Evolutionary conservation across 768 basidiomycete genomes (phyloP).

Genomic region (Suillus subalutaceus): DNA sequence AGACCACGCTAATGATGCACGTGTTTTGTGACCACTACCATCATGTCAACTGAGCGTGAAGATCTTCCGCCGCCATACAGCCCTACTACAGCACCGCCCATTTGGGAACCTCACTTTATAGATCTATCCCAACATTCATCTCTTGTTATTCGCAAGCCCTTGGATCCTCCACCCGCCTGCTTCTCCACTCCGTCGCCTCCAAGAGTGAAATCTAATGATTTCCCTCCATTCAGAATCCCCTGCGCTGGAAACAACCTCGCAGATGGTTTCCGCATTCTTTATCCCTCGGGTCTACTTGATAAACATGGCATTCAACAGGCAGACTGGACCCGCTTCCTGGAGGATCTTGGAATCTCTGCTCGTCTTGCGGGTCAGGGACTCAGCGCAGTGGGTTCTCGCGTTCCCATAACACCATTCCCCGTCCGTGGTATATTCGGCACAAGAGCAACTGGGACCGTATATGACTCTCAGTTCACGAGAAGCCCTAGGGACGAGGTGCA

Average conservation of each 20-base stretch:
- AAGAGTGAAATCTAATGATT: slow-evolving; percentile 28
- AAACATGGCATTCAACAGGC: slow-evolving; percentile 28
- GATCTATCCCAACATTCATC: slow-evolving; percentile 16
- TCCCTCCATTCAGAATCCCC: slow-evolving; percentile 30
- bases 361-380: slow-evolving; percentile 26
- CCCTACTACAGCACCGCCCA: slow-evolving; percentile 20
- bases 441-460: slow-evolving; percentile 18
- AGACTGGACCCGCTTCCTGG: slow-evolving; percentile 35
- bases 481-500: slow-evolving; percentile 24
- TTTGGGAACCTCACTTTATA: slow-evolving; percentile 33
- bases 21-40: neutral
- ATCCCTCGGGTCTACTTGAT: slow-evolving; percentile 28
- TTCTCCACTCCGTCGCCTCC: slow-evolving; percentile 31
- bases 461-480: slow-evolving; percentile 25
- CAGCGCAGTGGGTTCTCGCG: slow-evolving; percentile 26
- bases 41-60: neutral
- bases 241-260: slow-evolving; percentile 23
- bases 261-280: slow-evolving; percentile 30
- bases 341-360: slow-evolving; percentile 31
- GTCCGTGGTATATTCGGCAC: slow-evolving; percentile 21
- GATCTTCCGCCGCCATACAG: slow-evolving; percentile 17
- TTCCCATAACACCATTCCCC: slow-evolving; percentile 20
- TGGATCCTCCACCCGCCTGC: slow-evolving; percentile 34
- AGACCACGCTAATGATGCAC: neutral
- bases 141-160: slow-evolving; percentile 19